Conservation (phyloP, 257 asterid species). For the Avicennia marina region DNA sequence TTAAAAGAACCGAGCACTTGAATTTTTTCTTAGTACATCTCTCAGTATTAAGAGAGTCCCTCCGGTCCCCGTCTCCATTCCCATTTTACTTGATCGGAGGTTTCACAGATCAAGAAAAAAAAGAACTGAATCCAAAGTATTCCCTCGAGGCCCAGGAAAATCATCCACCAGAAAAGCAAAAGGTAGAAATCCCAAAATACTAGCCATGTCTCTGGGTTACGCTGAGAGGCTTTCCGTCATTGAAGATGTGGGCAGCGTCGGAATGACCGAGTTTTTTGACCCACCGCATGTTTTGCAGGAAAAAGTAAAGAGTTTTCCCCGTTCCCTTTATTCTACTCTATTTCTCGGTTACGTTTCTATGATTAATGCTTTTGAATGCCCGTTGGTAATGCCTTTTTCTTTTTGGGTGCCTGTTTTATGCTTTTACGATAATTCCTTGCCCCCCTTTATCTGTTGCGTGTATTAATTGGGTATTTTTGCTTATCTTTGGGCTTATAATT, state of each 20-base stretch:
- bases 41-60: too few species aligned
- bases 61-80: too few species aligned
- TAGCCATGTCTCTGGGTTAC: slow-evolving; percentile 83
- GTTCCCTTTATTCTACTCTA: not conserved
- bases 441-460: too few species aligned
- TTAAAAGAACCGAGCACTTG: too few species aligned
- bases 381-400: not conserved
- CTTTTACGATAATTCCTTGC: slow-evolving; percentile 21
- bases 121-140: too few species aligned
- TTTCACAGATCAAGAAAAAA: too few species aligned
- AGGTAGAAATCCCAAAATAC: not conserved
- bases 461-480: slow-evolving; percentile 11
- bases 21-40: too few species aligned
- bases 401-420: slow-evolving; percentile 6
- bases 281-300: slow-evolving; percentile 66
- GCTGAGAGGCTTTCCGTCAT: slow-evolving; percentile 86
- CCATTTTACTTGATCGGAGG: too few species aligned
- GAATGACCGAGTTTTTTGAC: slow-evolving; percentile 82
- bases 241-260: slow-evolving; percentile 97
- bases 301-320: slow-evolving; percentile 37
- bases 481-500: slow-evolving; percentile 4
- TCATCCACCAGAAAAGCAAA: too few species aligned
- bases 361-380: not conserved
- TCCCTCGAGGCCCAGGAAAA: too few species aligned
- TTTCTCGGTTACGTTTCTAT: slow-evolving; percentile 3